Base-by-base conservation (phyloP, 202 grass and related monocot species). In the Zoysia matrella region DNA sequence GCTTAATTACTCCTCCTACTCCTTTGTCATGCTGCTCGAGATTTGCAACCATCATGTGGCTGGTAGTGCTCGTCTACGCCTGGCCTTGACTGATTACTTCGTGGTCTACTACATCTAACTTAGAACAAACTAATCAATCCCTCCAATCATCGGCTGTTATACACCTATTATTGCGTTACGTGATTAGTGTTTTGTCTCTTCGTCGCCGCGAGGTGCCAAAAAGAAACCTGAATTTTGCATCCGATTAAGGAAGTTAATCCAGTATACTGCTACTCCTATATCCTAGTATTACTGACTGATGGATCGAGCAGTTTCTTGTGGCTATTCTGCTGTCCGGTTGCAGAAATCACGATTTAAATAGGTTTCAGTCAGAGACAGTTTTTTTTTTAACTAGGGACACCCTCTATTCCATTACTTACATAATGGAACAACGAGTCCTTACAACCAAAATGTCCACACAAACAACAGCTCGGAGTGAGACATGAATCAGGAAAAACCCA, bases 1-100 rank as follows among this genome's bases (percentile, higher is more conserved):
- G 3, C n/a, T 67, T 67, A 72, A 64, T 49, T 45, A 16, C 13
- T 7, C 67, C 66, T 72, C 67, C 87, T 85, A 89, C 77, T 47
- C 66, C 39, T n/a, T 53, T 60, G 54, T 45, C 30, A 45, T 50
- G 64, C 9, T 14, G 15, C 58, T 71, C 36, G 42, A 52, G 45
- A 55, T 72, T 56, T 64, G 71, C 77, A 60, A 58, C 44, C 11
- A 40, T 51, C 87, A 36, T 36, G 30, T 36, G 30, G 30, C 30
- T 36, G 30, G 30, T 36, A 36, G 30, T 36, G 30, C 30, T 36
- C 30, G 30, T 36, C 30, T 36, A 36, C 30, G 30, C 30, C 30
- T 36, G 30, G 30, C 30, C 30, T 36, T 36, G 30, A 36, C 30
- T 36, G 30, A 36, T 36, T 36, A 36, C 30, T 36, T 36, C 51